A percentile compares a stretch with the other conserved stretches of the same genome.
phyloP scores from a whole-genome alignment of 345 rosid genomes.

The Lepidium africanum region DNA sequence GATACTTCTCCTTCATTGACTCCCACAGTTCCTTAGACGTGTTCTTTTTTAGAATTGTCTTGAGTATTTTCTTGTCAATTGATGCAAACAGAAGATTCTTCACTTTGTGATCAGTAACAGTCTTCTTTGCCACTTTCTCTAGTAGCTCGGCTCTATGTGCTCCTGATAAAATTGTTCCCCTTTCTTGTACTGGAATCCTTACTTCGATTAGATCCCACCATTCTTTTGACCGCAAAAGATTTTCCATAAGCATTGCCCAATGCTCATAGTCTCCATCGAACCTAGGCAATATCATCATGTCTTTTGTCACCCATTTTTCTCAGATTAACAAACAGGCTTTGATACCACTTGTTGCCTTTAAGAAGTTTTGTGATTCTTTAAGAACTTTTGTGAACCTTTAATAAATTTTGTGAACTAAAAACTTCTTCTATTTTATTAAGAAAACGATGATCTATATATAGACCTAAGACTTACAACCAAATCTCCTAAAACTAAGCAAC shows the following conservation, averaged over 20 bases:
- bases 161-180: too few relatives aligned
- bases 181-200: not conserved
- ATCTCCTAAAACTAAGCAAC: too few relatives aligned
- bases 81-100: not conserved
- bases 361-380: too few relatives aligned
- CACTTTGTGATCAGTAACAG: not conserved
- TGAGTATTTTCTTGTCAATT: too few relatives aligned
- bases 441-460: too few relatives aligned
- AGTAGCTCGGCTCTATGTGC: not conserved
- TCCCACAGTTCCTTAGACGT: not conserved
- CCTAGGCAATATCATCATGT: not conserved
- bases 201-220: not conserved
- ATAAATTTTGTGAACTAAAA: too few relatives aligned
- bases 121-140: not conserved
- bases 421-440: too few relatives aligned
- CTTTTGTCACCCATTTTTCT: not conserved
- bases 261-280: not conserved
- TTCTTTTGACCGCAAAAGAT: not conserved
- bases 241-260: not conserved
- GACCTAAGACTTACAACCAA: too few relatives aligned
- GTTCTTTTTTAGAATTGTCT: not conserved
- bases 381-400: too few relatives aligned
- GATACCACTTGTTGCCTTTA: not conserved
- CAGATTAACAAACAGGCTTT: not conserved
- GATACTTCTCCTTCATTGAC: not conserved